Base-by-base conservation (phyloP, 441 rosid genomes). In the Populus hybrid region DNA sequence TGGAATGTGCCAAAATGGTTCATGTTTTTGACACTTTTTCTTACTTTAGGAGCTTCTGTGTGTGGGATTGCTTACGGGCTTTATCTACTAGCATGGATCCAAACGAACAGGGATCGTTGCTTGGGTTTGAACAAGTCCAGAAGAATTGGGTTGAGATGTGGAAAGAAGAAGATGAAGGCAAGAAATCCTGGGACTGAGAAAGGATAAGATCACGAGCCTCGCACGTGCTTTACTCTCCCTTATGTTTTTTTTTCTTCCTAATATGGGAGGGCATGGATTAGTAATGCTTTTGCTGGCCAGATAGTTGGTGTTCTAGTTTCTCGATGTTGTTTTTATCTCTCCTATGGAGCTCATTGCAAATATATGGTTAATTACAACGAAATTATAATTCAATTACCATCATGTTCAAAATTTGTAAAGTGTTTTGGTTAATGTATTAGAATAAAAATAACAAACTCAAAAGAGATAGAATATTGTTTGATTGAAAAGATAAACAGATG, bases 101-200 rank as follows among this genome's bases (percentile, higher is more conserved):
- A 36, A 76, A 87, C 61, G 80, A 77, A 84, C 80, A 83, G 50
- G 92, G 91, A 9, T 90, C 94, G 6, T 8, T 85, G 66, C 85
- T 92, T 61, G 98, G 98, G 66, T 21, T 94, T 1, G 87, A 92
- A 28, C 94, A 92, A 77, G 89, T 86, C 64, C 83, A 85, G 77
- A 78, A 77, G 79, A 89, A 94, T 63, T 94, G 97, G 97, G 92
- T 75, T 69, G 95, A 90, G 85, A 85, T 94, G 85, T 92, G 97
- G 98, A 84, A 83, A 61, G 91, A 91, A 75, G 97, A 88, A 46
- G 78, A 81, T 6, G 70, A 73, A 59, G n/a, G 66, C 26, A 36
- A 73, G 28, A 57, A 35, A 20, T 57, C 63, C 0, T 20, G 63
- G 63, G 63, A 20, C 8, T 57, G 63, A 57, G 63, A 20, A 20